These are phyloP conservation scores for Phaeophleospora eucalypticola DNA, from an alignment of 2,329 filamentous ascomycete species.

Conservation along the genomic window DNA sequence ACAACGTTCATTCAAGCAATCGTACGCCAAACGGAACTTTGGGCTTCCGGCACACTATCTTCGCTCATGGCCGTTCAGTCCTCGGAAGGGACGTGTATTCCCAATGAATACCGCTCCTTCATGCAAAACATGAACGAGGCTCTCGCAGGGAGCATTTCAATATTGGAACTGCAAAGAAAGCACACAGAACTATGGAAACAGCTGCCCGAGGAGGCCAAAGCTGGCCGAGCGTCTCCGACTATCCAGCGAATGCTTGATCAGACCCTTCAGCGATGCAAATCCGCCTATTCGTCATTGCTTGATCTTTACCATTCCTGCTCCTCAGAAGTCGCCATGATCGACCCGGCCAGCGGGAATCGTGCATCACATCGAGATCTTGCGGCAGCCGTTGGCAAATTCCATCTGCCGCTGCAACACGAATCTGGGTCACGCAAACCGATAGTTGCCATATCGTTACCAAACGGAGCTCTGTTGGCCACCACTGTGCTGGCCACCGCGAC, in stretches of 20 bases:
- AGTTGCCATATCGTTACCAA: slow-evolving; percentile 51
- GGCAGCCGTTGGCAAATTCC: slow-evolving; percentile 26
- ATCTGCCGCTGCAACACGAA: slow-evolving; percentile 19
- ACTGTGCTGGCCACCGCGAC: slow-evolving; percentile 48
- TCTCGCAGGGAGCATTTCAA: slow-evolving; percentile 27
- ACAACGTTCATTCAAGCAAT: too few relatives aligned
- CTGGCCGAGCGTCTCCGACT: slow-evolving; percentile 20
- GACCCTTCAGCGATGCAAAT: slow-evolving; percentile 25
- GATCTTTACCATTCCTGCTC: slow-evolving; percentile 27
- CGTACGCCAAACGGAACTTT: too few relatives aligned
- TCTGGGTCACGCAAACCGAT: slow-evolving; percentile 36
- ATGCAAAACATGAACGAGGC: too few relatives aligned
- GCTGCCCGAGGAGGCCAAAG: slow-evolving; percentile 37
- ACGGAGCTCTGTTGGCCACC: slow-evolving; percentile 52
- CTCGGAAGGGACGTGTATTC: too few relatives aligned
- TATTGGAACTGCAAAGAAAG: slow-evolving; percentile 31
- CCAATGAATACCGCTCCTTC: too few relatives aligned
- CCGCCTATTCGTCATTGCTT: slow-evolving; percentile 25
- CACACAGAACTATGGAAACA: slow-evolving; percentile 36
- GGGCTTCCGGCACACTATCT: too few relatives aligned
- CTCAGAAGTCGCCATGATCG: slow-evolving; percentile 26
- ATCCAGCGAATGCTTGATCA: slow-evolving; percentile 18
- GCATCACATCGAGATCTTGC: slow-evolving; percentile 26
- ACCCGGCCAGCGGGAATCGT: too few relatives aligned
- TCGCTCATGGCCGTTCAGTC: too few relatives aligned